Percentiles rank a stretch among this genome's conserved stretches.
phyloP scores from a whole-genome alignment of 1,284 basidiomycete genomes.

The Pseudozyma sp. region DNA sequence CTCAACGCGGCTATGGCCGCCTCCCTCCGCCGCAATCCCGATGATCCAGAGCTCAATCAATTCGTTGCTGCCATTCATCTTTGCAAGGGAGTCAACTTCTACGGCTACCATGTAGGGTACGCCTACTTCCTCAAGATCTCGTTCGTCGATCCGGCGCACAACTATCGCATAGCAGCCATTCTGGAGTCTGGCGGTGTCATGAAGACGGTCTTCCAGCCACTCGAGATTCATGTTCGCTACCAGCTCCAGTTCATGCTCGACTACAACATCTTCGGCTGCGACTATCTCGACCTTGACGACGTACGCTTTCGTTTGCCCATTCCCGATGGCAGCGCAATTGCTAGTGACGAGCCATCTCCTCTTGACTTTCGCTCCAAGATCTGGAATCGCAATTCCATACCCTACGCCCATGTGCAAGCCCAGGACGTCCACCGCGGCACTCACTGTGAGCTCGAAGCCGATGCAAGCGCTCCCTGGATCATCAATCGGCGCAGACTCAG shows the following conservation, averaged over 20 bases:
- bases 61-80: constrained; percentile 74
- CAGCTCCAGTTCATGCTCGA: constrained; percentile 94
- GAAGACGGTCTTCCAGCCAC: constrained; percentile 76
- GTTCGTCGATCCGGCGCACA: constrained; percentile 73
- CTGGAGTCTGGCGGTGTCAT: constrained; percentile 61
- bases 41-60: constrained; percentile 41
- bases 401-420: constrained; percentile 38
- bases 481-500: constrained; percentile 80
- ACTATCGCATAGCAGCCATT: constrained; percentile 57
- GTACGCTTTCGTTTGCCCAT: constrained; percentile 72
- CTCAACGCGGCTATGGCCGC: constrained; percentile 73
- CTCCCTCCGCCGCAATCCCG: constrained; percentile 45
- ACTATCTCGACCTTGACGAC: constrained; percentile 78
- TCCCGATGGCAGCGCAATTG: constrained; percentile 65
- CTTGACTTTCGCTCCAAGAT: constrained; percentile 28
- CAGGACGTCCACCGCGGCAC: constrained; percentile 71
- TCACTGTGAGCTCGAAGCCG: constrained; percentile 83
- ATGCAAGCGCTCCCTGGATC: constrained; percentile 83
- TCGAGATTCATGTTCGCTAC: constrained; percentile 88
- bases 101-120: constrained; percentile 89
- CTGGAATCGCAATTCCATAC: constrained; percentile 42
- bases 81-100: constrained; percentile 95
- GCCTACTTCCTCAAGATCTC: constrained; percentile 90
- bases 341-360: constrained; percentile 16
- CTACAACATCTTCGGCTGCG: constrained; percentile 94